A percentile compares a stretch with the other conserved stretches of the same genome.
Conservation (phyloP, 2,329 filamentous ascomycete species). For the Talaromyces atroroseus region DNA sequence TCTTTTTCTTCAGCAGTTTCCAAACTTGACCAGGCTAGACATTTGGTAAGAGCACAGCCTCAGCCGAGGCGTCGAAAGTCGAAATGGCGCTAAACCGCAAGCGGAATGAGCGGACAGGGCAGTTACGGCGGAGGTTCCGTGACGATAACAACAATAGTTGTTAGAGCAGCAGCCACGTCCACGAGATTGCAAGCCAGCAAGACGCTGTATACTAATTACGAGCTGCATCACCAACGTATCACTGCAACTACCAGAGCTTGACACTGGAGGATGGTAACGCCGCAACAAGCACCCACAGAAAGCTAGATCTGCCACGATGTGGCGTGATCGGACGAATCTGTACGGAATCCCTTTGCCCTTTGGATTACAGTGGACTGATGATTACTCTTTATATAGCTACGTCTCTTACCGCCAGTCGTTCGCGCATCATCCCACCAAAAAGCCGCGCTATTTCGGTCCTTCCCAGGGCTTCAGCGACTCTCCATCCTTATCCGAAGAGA, state of each 20-base stretch:
- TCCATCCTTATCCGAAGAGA: constrained; percentile 59
- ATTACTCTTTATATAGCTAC: constrained; percentile 56
- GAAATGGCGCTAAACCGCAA: constrained; percentile 7
- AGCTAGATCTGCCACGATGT: constrained; percentile 63
- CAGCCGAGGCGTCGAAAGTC: too few relatives aligned
- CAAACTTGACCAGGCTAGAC: too few relatives aligned
- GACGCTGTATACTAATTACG: too few relatives aligned
- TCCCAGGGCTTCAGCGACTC: constrained; percentile 58
- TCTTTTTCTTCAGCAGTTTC: too few relatives aligned
- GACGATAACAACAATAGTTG: not conserved
- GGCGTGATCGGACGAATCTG: constrained; percentile 99
- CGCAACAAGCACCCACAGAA: constrained; percentile 1
- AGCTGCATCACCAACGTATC: not conserved
- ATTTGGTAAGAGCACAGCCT: too few relatives aligned
- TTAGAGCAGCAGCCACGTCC: too few relatives aligned
- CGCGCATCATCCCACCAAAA: constrained; percentile 86
- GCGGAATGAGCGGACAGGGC: constrained; percentile 6
- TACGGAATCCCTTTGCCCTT: constrained; percentile 44
- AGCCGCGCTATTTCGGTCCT: constrained; percentile 61
- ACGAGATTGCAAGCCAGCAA: too few relatives aligned
- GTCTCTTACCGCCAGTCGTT: constrained; percentile 99
- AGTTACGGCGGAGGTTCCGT: not conserved
- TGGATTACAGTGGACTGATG: not conserved
- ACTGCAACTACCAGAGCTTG: not conserved
- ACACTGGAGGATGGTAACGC: constrained; percentile 1